Base-by-base conservation (phyloP, 2,329 filamentous ascomycete genomes). In the Calonectria naviculata region DNA sequence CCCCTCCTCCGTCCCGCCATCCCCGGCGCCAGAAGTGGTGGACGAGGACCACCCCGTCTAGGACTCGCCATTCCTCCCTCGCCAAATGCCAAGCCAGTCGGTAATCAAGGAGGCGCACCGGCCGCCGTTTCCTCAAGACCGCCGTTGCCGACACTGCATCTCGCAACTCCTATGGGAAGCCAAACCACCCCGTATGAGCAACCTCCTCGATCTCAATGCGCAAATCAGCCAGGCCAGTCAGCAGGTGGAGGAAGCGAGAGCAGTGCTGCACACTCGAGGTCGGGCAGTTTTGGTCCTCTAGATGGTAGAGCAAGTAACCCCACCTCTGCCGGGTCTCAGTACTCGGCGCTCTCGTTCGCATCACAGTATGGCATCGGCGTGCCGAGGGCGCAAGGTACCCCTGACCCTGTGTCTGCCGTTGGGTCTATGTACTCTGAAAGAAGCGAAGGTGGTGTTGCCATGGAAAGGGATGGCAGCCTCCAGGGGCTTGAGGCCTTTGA, bases 41-140 rank as follows among this genome's bases (percentile, higher is more conserved):
- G 90, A 70, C 86, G 88, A 71, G 89, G 93, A 74, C 88, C 93
- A 65, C 95, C 95, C 31, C 92, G 93, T 78, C 89, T 98, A 70
- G 96, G 95, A 52, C 90, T 98, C 68, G 94, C 95, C 54, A 98
- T 98, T 70, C 96, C 96, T 42, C 92, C 94, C 1, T 97, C 95
- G 41, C 94, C 95, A 60, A 96, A 91, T 84, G 93, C 88, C 73
- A 94, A 95, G 82, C 92, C 95, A 2, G 91, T 97, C 63, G 90
- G 89, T 75, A 88, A 87, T 76, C 87, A 78, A 74, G 52, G 52
- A 38, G 79, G 80, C 77, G 81, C 78, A 77, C 80, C 78, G 5
- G 73, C 76, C 15, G 77, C 79, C 75, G 82, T 78, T 77, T 80
- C 78, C n/a, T 78, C 82, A 29, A 80, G 83, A 67, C 83, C 94